phyloP scores from a whole-genome alignment of 1,284 basidiomycete species.

The Ganoderma sinense region DNA sequence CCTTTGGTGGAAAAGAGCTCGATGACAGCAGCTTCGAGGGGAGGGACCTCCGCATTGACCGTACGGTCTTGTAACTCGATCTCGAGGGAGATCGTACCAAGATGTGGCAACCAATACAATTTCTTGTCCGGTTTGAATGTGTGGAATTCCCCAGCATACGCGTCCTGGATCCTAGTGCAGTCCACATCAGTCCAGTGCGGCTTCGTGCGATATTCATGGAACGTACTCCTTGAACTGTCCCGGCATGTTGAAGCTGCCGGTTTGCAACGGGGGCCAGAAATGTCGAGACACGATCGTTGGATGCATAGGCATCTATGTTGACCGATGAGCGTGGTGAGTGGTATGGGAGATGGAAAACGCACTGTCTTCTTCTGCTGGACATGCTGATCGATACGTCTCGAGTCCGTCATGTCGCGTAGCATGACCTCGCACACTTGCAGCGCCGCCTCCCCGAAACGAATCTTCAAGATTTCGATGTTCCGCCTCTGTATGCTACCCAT shows the following conservation, averaged over 20 bases:
- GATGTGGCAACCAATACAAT: conserved; percentile 85
- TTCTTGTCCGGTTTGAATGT: conserved; percentile 91
- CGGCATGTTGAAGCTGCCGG: conserved; percentile 79
- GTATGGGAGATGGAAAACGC: conserved; percentile 34
- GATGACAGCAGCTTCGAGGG: conserved; percentile 89
- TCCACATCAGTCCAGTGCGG: conserved; percentile 9
- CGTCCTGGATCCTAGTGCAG: conserved; percentile 67
- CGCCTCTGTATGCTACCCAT: conserved; percentile 62
- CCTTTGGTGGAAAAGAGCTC: conserved; percentile 84
- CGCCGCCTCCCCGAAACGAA: conserved; percentile 91
- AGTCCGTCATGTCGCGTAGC: conserved; percentile 95
- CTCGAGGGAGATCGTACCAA: conserved; percentile 83
- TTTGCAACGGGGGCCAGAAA: conserved; percentile 90
- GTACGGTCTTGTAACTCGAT: conserved; percentile 84
- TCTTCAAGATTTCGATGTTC: conserved; percentile 92
- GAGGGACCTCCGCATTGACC: conserved; percentile 79
- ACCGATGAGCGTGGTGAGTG: conserved; percentile 6
- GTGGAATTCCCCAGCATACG: conserved; percentile 80
- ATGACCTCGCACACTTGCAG: conserved; percentile 96
- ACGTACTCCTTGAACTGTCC: conserved; percentile 82
- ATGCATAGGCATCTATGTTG: conserved; percentile 72
- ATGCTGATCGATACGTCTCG: conserved; percentile 85
- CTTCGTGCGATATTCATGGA: neutral
- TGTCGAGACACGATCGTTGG: conserved; percentile 91
- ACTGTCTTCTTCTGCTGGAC: conserved; percentile 80